phyloP scores from a whole-genome alignment of 139 green algal species.

The Limnomonas spitsbergensis region DNA sequence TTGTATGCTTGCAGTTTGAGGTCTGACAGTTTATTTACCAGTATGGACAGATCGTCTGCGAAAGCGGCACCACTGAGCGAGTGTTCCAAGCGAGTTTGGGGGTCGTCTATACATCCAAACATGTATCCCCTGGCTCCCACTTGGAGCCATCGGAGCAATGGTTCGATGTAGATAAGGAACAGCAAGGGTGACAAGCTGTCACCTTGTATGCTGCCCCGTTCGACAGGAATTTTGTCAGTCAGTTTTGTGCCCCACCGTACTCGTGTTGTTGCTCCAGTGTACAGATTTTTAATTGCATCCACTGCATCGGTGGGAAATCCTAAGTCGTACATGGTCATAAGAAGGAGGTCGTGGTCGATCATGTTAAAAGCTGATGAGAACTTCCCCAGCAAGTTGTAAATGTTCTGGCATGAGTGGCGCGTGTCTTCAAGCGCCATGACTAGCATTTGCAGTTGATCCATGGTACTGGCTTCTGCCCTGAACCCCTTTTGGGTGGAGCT shows the following conservation, averaged over 20 bases:
- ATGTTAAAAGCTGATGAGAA: constrained; percentile 24
- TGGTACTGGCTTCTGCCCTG: too few relatives aligned
- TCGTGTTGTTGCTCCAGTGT: constrained; percentile 27
- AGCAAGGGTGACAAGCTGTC: constrained; percentile 8
- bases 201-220: constrained; percentile 20
- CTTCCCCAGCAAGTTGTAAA: constrained; percentile 35
- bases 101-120: not conserved
- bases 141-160: too few relatives aligned
- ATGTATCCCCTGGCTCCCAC: too few relatives aligned
- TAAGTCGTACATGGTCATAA: too few relatives aligned
- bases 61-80: not conserved
- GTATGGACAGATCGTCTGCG: not conserved
- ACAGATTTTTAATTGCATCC: too few relatives aligned
- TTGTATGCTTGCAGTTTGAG: not conserved
- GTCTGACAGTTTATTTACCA: not conserved
- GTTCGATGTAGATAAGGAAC: too few relatives aligned
- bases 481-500: too few relatives aligned
- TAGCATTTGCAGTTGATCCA: too few relatives aligned
- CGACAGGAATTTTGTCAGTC: constrained; percentile 20
- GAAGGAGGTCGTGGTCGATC: too few relatives aligned
- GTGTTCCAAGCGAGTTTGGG: not conserved
- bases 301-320: too few relatives aligned
- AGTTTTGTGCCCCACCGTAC: constrained; percentile 3
- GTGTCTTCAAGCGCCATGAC: constrained; percentile 35
- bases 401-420: constrained; percentile 4